phyloP scores from a whole-genome alignment of 2,329 filamentous ascomycete genomes.

The Cryphonectria naterciae region DNA sequence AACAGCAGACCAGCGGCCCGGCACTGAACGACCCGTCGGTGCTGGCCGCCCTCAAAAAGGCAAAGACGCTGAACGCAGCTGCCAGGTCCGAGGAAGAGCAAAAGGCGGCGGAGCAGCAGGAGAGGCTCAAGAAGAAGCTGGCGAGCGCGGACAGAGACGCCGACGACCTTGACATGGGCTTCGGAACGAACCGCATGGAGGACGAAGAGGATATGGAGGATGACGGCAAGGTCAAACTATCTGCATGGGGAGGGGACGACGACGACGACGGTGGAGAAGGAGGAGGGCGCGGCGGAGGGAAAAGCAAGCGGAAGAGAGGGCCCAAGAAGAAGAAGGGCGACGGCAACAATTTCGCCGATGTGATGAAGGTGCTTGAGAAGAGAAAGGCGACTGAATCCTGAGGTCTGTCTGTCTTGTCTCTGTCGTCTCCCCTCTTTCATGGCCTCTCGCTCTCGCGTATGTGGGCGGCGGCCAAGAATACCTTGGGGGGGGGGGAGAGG shows the following conservation, averaged over 20 bases:
- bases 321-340: constrained; percentile 79
- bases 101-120: constrained; percentile 59
- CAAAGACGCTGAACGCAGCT: constrained; percentile 64
- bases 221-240: constrained; percentile 66
- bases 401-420: neutral
- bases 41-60: constrained; percentile 83
- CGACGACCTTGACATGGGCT: constrained; percentile 92
- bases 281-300: constrained; percentile 50
- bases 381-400: constrained; percentile 45
- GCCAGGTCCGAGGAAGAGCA: constrained; percentile 45
- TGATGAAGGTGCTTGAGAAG: constrained; percentile 76
- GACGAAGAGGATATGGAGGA: constrained; percentile 84
- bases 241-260: constrained; percentile 59
- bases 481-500: too few relatives aligned
- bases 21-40: constrained; percentile 76
- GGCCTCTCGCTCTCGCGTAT: too few relatives aligned
- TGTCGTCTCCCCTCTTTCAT: neutral
- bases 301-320: constrained; percentile 69
- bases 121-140: constrained; percentile 75
- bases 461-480: too few relatives aligned
- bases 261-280: constrained; percentile 47
- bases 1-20: constrained; percentile 54
- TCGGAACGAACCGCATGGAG: constrained; percentile 83
- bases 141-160: constrained; percentile 76
- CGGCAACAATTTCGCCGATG: constrained; percentile 77